Conservation (phyloP, 1,139 yeast species). For the Spathaspora jeffriesii region DNA sequence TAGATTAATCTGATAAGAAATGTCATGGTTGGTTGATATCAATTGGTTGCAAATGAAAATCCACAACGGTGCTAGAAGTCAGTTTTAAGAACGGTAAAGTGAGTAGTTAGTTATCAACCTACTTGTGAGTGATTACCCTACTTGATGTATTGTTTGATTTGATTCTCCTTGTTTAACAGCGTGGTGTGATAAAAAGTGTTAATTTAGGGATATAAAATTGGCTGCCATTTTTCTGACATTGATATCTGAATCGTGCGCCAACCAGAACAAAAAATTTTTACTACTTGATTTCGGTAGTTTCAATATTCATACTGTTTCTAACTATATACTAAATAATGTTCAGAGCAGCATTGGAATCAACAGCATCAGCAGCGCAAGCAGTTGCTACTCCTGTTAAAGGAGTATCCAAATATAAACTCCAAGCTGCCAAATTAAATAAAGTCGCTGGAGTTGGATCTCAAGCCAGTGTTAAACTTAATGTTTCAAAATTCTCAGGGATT, state of each 20-base stretch:
- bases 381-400: background rate
- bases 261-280: background rate
- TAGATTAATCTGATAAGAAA: constrained; percentile 9
- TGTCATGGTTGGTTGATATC: background rate
- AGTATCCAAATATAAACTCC: background rate
- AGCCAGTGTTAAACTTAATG: constrained; percentile 21
- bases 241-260: background rate
- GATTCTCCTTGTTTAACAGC: too few relatives aligned
- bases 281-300: background rate
- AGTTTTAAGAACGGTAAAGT: too few relatives aligned
- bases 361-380: background rate
- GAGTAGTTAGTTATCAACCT: too few relatives aligned
- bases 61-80: too few relatives aligned
- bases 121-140: too few relatives aligned
- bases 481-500: constrained; percentile 22
- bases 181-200: too few relatives aligned
- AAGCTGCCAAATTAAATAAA: constrained; percentile 1
- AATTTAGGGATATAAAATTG: too few relatives aligned
- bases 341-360: background rate
- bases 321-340: background rate
- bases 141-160: background rate
- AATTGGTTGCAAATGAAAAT: constrained; percentile 3
- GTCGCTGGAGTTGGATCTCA: background rate
- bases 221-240: background rate
- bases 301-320: background rate